Evolutionary conservation across 176 grass and related monocot genomes (phyloP).

Genomic region (Paspalum notatum): DNA sequence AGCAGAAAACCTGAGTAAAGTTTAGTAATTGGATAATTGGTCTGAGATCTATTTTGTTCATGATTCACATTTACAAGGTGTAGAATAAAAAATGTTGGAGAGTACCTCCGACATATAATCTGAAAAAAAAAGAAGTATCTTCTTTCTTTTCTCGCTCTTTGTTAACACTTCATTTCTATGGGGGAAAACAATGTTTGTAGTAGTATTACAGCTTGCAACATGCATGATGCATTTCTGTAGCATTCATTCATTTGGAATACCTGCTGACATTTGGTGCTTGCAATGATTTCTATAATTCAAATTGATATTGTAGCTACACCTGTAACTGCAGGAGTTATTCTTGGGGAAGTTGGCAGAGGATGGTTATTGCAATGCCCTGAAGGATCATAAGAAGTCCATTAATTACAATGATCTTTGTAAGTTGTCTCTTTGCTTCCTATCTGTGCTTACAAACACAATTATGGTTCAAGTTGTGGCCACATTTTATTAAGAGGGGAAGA

Average conservation of each 20-base stretch:
- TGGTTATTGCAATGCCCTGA: slow-evolving; percentile 52
- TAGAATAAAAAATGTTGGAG: not conserved
- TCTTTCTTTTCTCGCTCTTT: not conserved
- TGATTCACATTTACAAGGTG: not conserved
- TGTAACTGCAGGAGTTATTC: slow-evolving; percentile 78
- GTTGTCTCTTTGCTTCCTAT: slow-evolving; percentile 39
- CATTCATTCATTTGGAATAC: not conserved
- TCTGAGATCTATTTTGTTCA: not conserved
- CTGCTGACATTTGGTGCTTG: not conserved
- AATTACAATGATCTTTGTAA: slow-evolving; percentile 75
- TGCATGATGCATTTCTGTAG: slow-evolving; percentile 20
- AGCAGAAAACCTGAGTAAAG: not conserved
- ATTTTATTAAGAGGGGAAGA: slow-evolving; percentile 1
- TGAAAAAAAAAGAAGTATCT: not conserved
- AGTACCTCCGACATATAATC: not conserved
- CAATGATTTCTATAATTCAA: slow-evolving; percentile 11
- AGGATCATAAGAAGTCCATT: slow-evolving; percentile 75
- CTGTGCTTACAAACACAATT: slow-evolving; percentile 3
- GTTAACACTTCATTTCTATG: not conserved
- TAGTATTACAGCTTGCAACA: not conserved
- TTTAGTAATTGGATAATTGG: not conserved
- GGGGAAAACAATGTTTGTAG: not conserved
- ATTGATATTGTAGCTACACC: slow-evolving; percentile 2
- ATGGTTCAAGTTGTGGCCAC: not conserved
- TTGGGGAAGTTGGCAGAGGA: slow-evolving; percentile 71